Percentiles rank a stretch among this genome's conserved stretches.
phyloP scores from a whole-genome alignment of 208 protist species.

The Wallacemonas sp. region DNA sequence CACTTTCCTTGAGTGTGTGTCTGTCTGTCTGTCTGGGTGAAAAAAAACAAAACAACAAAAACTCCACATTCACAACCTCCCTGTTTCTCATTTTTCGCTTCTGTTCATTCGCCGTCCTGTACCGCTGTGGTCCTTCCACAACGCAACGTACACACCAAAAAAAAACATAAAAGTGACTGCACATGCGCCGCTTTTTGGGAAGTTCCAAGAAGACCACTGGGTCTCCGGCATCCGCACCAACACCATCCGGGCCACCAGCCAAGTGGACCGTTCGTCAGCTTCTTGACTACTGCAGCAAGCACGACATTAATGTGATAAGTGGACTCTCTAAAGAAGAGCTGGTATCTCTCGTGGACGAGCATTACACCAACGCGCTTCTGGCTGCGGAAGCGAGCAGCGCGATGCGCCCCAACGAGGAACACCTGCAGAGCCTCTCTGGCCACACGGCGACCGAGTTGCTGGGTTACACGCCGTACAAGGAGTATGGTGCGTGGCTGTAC shows the following conservation, averaged over 20 bases:
- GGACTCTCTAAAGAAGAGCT: conserved; percentile 34
- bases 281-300: conserved; percentile 32
- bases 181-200: too few species aligned
- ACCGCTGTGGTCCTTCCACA: too few species aligned
- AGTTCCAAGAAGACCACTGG: background rate
- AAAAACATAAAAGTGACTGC: too few species aligned
- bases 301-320: conserved; percentile 27
- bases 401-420: conserved; percentile 7
- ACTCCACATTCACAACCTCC: background rate
- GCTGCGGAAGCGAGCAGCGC: conserved; percentile 18
- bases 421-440: conserved; percentile 22
- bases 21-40: background rate
- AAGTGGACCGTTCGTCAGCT: conserved; percentile 51
- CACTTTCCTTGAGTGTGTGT: background rate
- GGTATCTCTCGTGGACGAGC: conserved; percentile 31
- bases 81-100: too few species aligned
- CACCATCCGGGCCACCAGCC: conserved; percentile 6
- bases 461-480: conserved; percentile 20
- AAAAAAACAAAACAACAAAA: conserved; percentile 8
- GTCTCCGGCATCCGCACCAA: too few species aligned
- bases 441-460: conserved; percentile 26
- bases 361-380: conserved; percentile 25
- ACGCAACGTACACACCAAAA: too few species aligned
- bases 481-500: conserved; percentile 34
- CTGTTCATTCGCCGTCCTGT: too few species aligned